These are phyloP conservation scores for Fusarium chlamydosporum DNA, from an alignment of 2,329 filamentous ascomycete genomes.

Conservation along the genomic window DNA sequence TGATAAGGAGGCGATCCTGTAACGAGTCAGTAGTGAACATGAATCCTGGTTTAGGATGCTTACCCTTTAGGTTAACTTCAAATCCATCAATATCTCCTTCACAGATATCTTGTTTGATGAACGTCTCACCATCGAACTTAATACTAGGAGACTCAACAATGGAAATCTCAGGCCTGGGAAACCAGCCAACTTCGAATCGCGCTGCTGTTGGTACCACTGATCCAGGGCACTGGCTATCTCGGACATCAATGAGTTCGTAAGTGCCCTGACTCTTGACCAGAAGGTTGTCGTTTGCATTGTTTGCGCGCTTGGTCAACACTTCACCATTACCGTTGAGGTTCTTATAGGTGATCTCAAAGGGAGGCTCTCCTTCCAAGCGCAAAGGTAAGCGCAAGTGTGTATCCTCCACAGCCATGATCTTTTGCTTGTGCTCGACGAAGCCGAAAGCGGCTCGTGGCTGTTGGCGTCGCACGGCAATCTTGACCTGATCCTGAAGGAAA, in stretches of 20 bases:
- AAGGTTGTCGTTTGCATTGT: slow-evolving; percentile 75
- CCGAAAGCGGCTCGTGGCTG: slow-evolving; percentile 90
- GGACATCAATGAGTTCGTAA: slow-evolving; percentile 84
- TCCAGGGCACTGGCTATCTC: slow-evolving; percentile 86
- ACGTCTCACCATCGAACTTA: slow-evolving; percentile 64
- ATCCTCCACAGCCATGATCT: slow-evolving; percentile 81
- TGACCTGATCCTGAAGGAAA: slow-evolving; percentile 85
- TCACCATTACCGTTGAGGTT: slow-evolving; percentile 71
- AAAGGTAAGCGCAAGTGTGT: slow-evolving; percentile 82
- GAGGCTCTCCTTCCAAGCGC: slow-evolving; percentile 85
- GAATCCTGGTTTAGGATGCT: slow-evolving; percentile 46
- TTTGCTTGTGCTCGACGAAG: slow-evolving; percentile 83
- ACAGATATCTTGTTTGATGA: slow-evolving; percentile 85
- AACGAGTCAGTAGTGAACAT: slow-evolving; percentile 51
- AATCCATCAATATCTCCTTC: slow-evolving; percentile 94
- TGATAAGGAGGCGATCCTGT: slow-evolving; percentile 83
- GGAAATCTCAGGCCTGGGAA: slow-evolving; percentile 80
- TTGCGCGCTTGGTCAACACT: slow-evolving; percentile 64
- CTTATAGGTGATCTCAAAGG: slow-evolving; percentile 84
- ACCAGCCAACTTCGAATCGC: slow-evolving; percentile 86
- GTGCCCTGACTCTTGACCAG: slow-evolving; percentile 76
- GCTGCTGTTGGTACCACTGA: slow-evolving; percentile 80
- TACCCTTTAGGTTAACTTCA: slow-evolving; percentile 83
- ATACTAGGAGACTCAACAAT: slow-evolving; percentile 76
- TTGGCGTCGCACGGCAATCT: slow-evolving; percentile 89